Evolutionary conservation across 202 grass and related monocot genomes (phyloP), one percentile per base, ranked within the genome.

Genomic region (Brachypodium distachyon): DNA sequence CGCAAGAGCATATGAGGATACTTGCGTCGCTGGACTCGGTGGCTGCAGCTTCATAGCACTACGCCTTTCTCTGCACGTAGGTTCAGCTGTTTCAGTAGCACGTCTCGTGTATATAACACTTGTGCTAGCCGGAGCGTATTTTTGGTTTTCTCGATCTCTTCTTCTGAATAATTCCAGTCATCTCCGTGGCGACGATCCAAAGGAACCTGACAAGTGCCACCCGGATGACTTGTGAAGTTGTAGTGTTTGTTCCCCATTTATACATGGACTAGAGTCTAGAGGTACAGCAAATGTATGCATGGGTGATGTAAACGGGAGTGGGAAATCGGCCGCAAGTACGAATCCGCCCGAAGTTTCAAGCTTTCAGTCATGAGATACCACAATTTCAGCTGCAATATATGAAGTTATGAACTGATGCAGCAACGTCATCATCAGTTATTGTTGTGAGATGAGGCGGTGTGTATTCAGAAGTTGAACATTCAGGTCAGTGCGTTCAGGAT

Each of bases 1-100:
- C 74, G 0, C 44, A 93, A 44, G 78, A 76, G 40, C 18, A 87
- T 18, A 63, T 70, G 63, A 80, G 65, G 23, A 28, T 56, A 52
- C 21, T 82, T 40, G 29, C 53, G 14, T 85, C 26, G 3, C 73
- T 59, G 75, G 52, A 61, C 23, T 26, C 50, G 7, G 1, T 61
- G 28, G 63, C 59, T 47, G 22, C 38, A 49, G 16, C 36, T 0
- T 77, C 18, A 22, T 67, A 81, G 8, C 57, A 40, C 0, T n/a
- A n/a, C n/a, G n/a, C n/a, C 11, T 0, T 36, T 6, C 11, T 12
- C 21, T 9, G 16, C 12, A n/a, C 23, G 19, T 70, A 81, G 61
- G 29, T 54, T 46, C 40, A 47, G 17, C 16, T 31, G 38, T 64
- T 73, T 58, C 31, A 7, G 17, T 29, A 47, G 28, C 41, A 13